These are phyloP conservation scores for Colletotrichum magnum DNA, from an alignment of 2,329 filamentous ascomycete genomes.

Conservation along the genomic window DNA sequence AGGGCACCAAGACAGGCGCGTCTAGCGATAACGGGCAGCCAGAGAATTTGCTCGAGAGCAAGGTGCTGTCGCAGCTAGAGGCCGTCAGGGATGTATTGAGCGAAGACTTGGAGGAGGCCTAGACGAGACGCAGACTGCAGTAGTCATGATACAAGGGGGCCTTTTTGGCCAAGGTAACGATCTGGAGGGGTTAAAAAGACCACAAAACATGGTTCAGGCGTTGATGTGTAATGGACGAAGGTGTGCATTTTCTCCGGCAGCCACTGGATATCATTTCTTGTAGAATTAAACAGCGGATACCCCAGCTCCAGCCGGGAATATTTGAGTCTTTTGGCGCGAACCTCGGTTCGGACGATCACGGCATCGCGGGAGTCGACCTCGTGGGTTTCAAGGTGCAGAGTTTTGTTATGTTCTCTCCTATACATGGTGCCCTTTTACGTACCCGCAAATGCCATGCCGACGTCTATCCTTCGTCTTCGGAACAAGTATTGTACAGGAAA, in stretches of 20 bases:
- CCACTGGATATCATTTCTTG: conserved; percentile 24
- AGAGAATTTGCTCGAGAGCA: conserved; percentile 79
- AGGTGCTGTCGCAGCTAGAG: conserved; percentile 78
- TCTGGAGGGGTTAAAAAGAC: conserved; percentile 22
- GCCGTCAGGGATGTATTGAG: conserved; percentile 69
- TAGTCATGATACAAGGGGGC: conserved; percentile 16
- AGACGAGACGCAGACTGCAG: not conserved
- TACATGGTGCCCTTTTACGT: conserved; percentile 6
- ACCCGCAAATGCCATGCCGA: conserved; percentile 28
- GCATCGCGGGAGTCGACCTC: not conserved
- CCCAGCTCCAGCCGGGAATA: conserved; percentile 28
- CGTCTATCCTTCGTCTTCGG: conserved; percentile 22
- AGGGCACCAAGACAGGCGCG: conserved; percentile 55
- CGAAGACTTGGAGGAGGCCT: conserved; percentile 61
- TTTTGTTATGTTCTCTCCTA: conserved; percentile 14
- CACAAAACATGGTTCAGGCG: conserved; percentile 27
- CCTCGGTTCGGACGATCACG: not conserved
- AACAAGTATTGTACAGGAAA: conserved; percentile 38
- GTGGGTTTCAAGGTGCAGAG: conserved; percentile 20
- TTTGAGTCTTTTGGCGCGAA: not conserved
- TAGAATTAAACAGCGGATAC: conserved; percentile 36
- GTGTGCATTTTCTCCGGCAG: conserved; percentile 27
- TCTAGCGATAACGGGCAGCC: conserved; percentile 51
- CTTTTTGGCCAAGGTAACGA: conserved; percentile 24
- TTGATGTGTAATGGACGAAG: conserved; percentile 34